phyloP scores from a whole-genome alignment of 2,329 filamentous ascomycete species.

The Fusarium foetens region DNA sequence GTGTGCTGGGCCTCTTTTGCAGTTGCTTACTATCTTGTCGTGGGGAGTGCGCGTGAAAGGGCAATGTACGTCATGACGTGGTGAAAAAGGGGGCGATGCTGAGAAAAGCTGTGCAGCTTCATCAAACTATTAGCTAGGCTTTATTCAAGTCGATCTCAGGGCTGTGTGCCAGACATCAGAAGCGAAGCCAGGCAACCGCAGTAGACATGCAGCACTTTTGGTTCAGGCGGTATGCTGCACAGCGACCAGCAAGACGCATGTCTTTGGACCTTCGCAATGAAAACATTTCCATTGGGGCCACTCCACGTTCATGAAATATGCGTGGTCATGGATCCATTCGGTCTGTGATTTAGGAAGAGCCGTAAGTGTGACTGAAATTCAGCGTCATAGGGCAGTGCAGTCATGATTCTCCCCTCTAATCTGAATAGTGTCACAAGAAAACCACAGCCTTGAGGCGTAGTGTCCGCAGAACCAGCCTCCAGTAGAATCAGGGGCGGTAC shows the following conservation, averaged over 20 bases:
- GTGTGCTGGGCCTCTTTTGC: not conserved
- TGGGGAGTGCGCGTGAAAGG: not conserved
- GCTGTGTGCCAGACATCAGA: not conserved
- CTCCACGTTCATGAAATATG: not conserved
- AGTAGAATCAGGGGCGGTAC: not conserved
- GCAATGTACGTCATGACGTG: not conserved
- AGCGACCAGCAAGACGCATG: not conserved
- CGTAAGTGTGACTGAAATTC: not conserved
- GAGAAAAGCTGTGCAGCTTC: not conserved
- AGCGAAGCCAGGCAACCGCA: not conserved
- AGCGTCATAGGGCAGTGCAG: not conserved
- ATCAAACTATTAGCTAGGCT: not conserved
- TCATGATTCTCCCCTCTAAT: not conserved
- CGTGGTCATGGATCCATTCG: not conserved
- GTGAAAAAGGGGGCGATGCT: not conserved
- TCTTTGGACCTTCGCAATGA: not conserved
- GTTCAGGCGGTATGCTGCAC: not conserved
- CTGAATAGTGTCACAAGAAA: not conserved
- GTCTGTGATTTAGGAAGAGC: not conserved
- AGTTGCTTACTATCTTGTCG: not conserved
- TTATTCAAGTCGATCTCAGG: not conserved
- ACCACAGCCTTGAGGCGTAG: constrained; percentile 4
- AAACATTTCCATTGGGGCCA: not conserved
- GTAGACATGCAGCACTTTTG: not conserved
- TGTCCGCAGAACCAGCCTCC: not conserved